These are phyloP conservation scores for Trametes sp. DNA, from an alignment of 1,284 basidiomycete genomes.

Conservation along the genomic window DNA sequence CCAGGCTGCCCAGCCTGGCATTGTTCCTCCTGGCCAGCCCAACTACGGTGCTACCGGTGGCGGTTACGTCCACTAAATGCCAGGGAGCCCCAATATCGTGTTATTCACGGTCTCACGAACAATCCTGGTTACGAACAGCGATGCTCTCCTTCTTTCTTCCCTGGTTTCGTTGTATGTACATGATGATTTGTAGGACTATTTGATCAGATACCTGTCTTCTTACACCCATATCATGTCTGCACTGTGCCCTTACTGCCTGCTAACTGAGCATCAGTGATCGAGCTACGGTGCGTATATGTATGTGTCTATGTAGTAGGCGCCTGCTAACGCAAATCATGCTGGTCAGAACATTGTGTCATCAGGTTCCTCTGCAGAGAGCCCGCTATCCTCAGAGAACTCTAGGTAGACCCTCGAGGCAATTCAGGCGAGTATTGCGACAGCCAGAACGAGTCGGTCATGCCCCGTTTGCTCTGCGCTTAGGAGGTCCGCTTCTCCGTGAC, in stretches of 20 bases:
- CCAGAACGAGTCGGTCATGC: no score
- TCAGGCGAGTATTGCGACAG: no score
- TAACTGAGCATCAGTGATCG: background rate
- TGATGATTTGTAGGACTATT: slow-evolving; percentile 9
- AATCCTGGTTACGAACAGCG: no score
- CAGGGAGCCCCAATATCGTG: background rate
- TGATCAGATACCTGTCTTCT: background rate
- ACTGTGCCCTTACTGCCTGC: background rate
- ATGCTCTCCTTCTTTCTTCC: background rate
- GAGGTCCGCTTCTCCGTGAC: no score
- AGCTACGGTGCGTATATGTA: background rate
- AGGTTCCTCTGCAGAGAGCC: no score
- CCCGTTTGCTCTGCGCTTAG: no score
- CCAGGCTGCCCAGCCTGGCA: slow-evolving; percentile 48
- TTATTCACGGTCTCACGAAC: background rate
- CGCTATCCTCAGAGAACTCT: no score
- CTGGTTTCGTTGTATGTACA: slow-evolving; percentile 10
- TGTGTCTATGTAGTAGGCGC: background rate
- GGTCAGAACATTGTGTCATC: no score
- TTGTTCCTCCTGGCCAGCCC: slow-evolving; percentile 41
- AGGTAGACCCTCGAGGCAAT: no score
- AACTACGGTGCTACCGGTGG: slow-evolving; percentile 52
- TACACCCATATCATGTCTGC: background rate
- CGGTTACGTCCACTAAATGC: slow-evolving; percentile 34
- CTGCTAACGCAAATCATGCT: background rate